These are phyloP conservation scores for Biscogniauxia marginata DNA, from an alignment of 2,329 filamentous ascomycete species.

Conservation along the genomic window DNA sequence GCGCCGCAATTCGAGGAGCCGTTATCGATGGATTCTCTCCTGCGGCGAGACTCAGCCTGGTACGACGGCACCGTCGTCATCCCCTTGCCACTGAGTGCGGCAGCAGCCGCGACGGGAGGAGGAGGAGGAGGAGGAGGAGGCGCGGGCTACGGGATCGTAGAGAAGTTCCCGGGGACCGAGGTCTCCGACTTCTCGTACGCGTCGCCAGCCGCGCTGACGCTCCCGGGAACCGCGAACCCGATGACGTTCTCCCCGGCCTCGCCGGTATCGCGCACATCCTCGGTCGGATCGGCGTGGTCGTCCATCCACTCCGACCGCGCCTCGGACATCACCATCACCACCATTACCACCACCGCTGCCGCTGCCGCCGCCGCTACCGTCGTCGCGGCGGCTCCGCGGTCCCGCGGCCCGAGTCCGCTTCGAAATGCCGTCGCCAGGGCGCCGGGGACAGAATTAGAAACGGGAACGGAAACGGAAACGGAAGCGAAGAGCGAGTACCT, in stretches of 20 bases:
- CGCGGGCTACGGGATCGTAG: too few species aligned
- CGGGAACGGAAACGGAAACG: too few species aligned
- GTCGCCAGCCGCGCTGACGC: background rate
- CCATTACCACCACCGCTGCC: too few species aligned
- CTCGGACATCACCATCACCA: slow-evolving; percentile 6
- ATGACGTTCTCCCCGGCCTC: slow-evolving; percentile 17
- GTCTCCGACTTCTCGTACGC: slow-evolving; percentile 6
- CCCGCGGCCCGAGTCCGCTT: slow-evolving; percentile 21
- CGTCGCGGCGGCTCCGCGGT: slow-evolving; percentile 1
- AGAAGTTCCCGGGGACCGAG: slow-evolving; percentile 13
- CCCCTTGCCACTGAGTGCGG: slow-evolving; percentile 5
- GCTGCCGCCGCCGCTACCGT: too few species aligned
- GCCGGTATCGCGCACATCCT: slow-evolving; percentile 16
- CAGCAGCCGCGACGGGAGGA: too few species aligned
- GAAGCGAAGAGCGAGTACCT: background rate
- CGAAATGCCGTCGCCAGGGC: slow-evolving; percentile 8
- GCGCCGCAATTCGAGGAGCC: slow-evolving; percentile 4
- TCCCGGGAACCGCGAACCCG: slow-evolving; percentile 11
- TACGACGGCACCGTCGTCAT: slow-evolving; percentile 9
- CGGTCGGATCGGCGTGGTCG: slow-evolving; percentile 16
- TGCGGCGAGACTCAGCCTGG: slow-evolving; percentile 13
- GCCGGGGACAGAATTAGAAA: too few species aligned
- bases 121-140: background rate
- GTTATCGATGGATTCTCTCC: slow-evolving; percentile 2
- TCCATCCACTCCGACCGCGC: slow-evolving; percentile 20